phyloP scores from a whole-genome alignment of 23 red algal species.

The Gracilaria gracilis region DNA sequence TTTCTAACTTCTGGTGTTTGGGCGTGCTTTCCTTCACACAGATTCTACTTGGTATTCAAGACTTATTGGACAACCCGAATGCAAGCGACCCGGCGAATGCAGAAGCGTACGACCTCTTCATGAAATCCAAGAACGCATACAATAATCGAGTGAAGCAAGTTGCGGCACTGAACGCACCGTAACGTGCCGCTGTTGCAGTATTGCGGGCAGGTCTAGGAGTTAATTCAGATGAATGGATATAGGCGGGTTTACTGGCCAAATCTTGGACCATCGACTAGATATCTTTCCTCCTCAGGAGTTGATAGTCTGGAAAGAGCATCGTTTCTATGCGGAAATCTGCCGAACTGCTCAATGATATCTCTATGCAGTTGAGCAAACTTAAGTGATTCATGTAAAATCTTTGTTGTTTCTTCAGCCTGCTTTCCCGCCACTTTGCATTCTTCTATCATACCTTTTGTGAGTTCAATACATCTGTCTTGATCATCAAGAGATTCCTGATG shows the following conservation, averaged over 20 bases:
- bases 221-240: neutral
- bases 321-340: conserved; percentile 36
- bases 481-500: conserved; percentile 74
- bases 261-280: conserved; percentile 1
- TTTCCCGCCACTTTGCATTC: conserved; percentile 54
- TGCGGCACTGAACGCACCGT: conserved; percentile 67
- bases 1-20: neutral
- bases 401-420: conserved; percentile 9
- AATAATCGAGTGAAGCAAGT: conserved; percentile 71
- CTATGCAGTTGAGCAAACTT: conserved; percentile 71
- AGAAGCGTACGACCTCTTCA: conserved; percentile 87
- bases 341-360: conserved; percentile 66
- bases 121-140: conserved; percentile 72
- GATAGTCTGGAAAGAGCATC: neutral
- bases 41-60: conserved; percentile 96
- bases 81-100: conserved; percentile 84
- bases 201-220: neutral
- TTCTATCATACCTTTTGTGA: conserved; percentile 49
- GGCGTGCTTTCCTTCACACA: neutral
- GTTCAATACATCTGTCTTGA: conserved; percentile 52
- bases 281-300: conserved; percentile 8
- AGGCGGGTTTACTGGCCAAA: neutral
- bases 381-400: conserved; percentile 30
- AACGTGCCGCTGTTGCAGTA: neutral
- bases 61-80: conserved; percentile 91